Evolutionary conservation across 2,329 filamentous ascomycete genomes (phyloP).

Genomic region (Cytospora piceae): DNA sequence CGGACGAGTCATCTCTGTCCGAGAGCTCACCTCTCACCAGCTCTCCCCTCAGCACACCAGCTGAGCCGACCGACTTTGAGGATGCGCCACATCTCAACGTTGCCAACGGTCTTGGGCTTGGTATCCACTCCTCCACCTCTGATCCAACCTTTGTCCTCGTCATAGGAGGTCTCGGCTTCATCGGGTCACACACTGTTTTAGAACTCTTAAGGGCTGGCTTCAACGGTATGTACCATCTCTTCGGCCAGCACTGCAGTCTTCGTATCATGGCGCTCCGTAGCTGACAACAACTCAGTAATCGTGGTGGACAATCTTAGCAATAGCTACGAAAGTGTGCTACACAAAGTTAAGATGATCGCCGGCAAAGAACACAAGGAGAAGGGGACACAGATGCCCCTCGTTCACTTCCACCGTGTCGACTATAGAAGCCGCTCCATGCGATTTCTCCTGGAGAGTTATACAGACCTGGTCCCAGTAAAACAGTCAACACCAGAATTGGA

Average conservation of each 20-base stretch:
- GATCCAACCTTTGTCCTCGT: conserved; percentile 47
- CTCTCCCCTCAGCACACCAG: conserved; percentile 29
- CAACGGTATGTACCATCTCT: conserved; percentile 41
- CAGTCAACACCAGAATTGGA: conserved; percentile 10
- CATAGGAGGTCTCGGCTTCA: conserved; percentile 58
- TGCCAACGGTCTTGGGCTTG: conserved; percentile 23
- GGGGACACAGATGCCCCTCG: conserved; percentile 34
- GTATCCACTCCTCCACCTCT: conserved; percentile 22
- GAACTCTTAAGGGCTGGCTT: conserved; percentile 58
- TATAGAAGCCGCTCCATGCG: conserved; percentile 44
- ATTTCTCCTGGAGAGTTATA: conserved; percentile 44
- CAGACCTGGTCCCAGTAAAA: conserved; percentile 32
- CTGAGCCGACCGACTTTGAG: conserved; percentile 27
- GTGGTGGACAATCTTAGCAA: conserved; percentile 52
- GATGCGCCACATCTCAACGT: conserved; percentile 29
- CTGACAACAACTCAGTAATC: conserved; percentile 41
- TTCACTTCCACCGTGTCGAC: conserved; percentile 46
- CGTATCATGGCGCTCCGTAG: neutral
- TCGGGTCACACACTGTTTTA: conserved; percentile 58
- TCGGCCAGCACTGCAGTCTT: neutral
- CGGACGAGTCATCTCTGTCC: conserved; percentile 26
- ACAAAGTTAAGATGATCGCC: conserved; percentile 37
- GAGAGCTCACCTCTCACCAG: conserved; percentile 31
- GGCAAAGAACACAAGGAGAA: conserved; percentile 36
- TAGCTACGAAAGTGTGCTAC: conserved; percentile 41